Base-by-base conservation (phyloP, 768 basidiomycete genomes). In the Amanita pallidorosea region DNA sequence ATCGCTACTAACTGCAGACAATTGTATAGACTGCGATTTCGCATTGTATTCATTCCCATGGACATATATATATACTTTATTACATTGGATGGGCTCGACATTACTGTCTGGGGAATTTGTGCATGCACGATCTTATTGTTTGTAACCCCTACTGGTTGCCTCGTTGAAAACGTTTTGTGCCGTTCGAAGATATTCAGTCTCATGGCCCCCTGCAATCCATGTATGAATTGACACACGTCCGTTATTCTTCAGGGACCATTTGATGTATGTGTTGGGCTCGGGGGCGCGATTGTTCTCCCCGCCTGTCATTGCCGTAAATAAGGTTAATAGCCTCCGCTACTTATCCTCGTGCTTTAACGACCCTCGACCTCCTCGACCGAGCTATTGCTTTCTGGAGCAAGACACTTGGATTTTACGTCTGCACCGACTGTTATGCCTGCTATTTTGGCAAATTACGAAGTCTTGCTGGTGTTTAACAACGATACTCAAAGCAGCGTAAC, bases 391-490 rank as follows among this genome's bases (percentile, higher is more conserved):
- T 31, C 42, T 31, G 17, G 46, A 51, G 35, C 47, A 57, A 31
- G 48, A 51, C 42, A 40, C 55, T 55, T 62, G 18, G 65, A 65
- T 11, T 55, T 49, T 5, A 54, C 63, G 36, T 66, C 69, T 49
- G 6, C 45, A 22, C 13, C 22, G 22, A 29, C 12, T 27, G 53
- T 56, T 57, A 85, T 85, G 83, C 83, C 83, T 53, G 74, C 73
- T 25, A 66, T 71, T 57, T 69, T 78, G 12, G 73, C 81, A 63
- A 62, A 60, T 53, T 84, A 81, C 67, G 83, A 83, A 59, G 73
- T 85, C 61, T 70, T 78, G 49, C 76, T 85, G 61, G 79, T 81
- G 61, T 74, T 86, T 62, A 76, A 75, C 45, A 86, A 85, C 63
- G 83, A 85, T 58, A 83, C 80, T 13, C 75, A 70, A 57, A 79